Conservation (phyloP, 1,139 yeast species). For the Zygosaccharomyces pseudobailii region DNA sequence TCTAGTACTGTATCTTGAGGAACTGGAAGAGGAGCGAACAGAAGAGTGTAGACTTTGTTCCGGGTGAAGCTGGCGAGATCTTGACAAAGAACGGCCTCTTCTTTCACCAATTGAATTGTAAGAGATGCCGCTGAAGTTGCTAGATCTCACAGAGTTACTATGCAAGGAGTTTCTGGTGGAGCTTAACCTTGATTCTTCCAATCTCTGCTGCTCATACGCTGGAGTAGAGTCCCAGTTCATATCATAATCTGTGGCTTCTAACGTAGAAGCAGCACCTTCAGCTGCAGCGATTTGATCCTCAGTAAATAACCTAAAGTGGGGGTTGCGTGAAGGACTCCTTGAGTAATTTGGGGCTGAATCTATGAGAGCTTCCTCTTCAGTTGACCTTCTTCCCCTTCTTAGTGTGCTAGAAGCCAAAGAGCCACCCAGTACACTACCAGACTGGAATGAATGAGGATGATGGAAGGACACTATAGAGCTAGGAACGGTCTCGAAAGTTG, state of each 20-base stretch:
- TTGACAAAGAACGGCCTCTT: constrained; percentile 24
- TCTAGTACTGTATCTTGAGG: constrained; percentile 39
- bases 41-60: constrained; percentile 20
- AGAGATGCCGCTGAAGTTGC: constrained; percentile 13
- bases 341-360: constrained; percentile 13
- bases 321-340: constrained; percentile 32
- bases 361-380: constrained; percentile 23
- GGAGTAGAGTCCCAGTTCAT: constrained; percentile 59
- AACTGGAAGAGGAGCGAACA: constrained; percentile 34
- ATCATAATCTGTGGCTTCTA: constrained; percentile 58
- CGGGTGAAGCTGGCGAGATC: constrained; percentile 9
- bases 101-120: constrained; percentile 22
- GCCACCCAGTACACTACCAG: constrained; percentile 28
- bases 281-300: constrained; percentile 80
- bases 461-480: constrained; percentile 87
- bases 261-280: constrained; percentile 65
- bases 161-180: constrained; percentile 29
- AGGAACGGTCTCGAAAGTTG: constrained; percentile 83
- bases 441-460: constrained; percentile 44
- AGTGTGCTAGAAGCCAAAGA: constrained; percentile 27
- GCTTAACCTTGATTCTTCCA: constrained; percentile 32
- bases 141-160: constrained; percentile 18
- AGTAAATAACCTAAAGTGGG: constrained; percentile 69
- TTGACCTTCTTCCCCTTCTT: constrained; percentile 29
- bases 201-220: constrained; percentile 42